Evolutionary conservation across 352 stramenopile species (phyloP), one percentile per base, ranked within the genome.

Genomic region (Thraustochytrium striatum): DNA sequence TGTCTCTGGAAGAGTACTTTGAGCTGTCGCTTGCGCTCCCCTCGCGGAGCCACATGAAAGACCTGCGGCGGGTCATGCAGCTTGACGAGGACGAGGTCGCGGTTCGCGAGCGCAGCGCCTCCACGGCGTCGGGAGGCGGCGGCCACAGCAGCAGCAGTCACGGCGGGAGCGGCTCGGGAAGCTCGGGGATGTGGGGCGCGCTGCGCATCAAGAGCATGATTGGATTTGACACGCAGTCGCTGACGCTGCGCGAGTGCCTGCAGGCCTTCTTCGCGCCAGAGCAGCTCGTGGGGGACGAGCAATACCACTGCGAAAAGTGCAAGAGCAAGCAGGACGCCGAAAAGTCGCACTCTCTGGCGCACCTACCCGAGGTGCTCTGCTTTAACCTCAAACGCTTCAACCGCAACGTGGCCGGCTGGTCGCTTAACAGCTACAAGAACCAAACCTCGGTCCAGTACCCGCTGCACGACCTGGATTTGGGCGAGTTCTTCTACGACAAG

Each of bases 311-410:
- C 47, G 70, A 80, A 30, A 69, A 80, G 36, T 80, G 70, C 58
- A 9, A 38, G 2, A 32, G 32, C n/a, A 80, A 80, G 41, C 55
- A 69, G 35, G 70, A 80, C 28, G 70, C 70, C 3, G 70, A 59
- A n/a, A 80, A 80, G 36, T 72, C 55, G 58, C 58, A 72, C 30
- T 79, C 58, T 8, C 79, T 80, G 21, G 70, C 70, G 13, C 33
- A 80, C 28, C 55, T 80, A 13, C 70, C 70, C n/a, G 70, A 80
- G 47, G 57, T 80, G 32, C 47, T 80, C 5, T 80, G 53, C 47
- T 52, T 80, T 57, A 69, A 80, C 58, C 58, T 80, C 9, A 80
- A 80, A n/a, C 19, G 70, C 7, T 80, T 80, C 33, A 69, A 80
- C 36, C 59, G 59, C 13, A 75, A 30, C 8, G 19, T 30, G 3